Evolutionary conservation across 192 early-diverging fungal genomes (phyloP), one percentile per base, ranked within the genome.

Genomic region (Nowakowskiella sp.): DNA sequence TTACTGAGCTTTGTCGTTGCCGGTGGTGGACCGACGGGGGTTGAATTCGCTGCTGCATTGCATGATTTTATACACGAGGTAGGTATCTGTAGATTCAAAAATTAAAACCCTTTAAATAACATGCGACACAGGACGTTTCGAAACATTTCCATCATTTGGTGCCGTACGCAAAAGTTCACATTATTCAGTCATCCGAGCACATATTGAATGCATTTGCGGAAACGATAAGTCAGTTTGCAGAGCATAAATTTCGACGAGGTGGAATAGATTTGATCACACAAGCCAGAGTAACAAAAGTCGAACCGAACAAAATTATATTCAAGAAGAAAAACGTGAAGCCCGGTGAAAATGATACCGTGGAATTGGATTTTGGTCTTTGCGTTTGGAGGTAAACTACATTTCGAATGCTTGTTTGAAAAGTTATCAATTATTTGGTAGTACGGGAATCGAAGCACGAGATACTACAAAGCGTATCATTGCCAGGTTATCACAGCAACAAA

Each of bases 141-240:
- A 52, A 54, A 6, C 74, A 83, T 66, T 88, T 85, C 62, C 85
- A 84, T 4, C 71, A 72, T 44, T 66, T 82, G 26, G 60, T 73
- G 9, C 55, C 76, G 9, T 67, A 73, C 10, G 83, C 83, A 0
- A 31, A 51, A 21, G 76, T 87, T 23, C 70, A 58, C 19, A 74
- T 87, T 19, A 82, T 87, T 34, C 84, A 87, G 53, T 74, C 77
- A 28, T 68, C 70, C 25, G 81, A 76, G 51, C 85, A 88, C 57
- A 83, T 88, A 42, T 55, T 88, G 4, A 88, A 88, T 46, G 85
- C 83, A 2, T 87, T 80, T 66, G 74, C 81, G 33, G 57, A 65
- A 34, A 73, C 71, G 33, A 88, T 88, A 31, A 81, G 79, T 47
- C 44, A 65, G 10, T 83, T 76, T 61, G 77, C 83, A 1, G 85